These are phyloP conservation scores for Spirogloea muscicola DNA, from an alignment of 139 green algal genomes.

Conservation along the genomic window DNA sequence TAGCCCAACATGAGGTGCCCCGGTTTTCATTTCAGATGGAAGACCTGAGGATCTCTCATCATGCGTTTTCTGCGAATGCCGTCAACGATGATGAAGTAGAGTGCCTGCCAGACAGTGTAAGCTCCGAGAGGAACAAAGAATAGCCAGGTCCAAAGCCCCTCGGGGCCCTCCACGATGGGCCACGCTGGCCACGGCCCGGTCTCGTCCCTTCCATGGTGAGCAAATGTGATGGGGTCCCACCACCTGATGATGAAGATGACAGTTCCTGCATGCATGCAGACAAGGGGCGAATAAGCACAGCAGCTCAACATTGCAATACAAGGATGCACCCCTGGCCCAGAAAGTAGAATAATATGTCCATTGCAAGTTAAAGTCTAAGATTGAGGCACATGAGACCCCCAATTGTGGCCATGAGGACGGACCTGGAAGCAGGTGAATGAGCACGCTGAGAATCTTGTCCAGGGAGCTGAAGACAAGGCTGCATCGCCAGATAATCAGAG, in stretches of 20 bases:
- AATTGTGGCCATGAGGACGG: too few relatives aligned
- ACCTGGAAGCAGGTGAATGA: slow-evolving; percentile 44
- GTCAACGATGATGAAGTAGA: slow-evolving; percentile 41
- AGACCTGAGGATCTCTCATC: slow-evolving; percentile 30
- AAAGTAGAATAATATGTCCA: too few relatives aligned
- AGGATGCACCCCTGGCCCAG: too few relatives aligned
- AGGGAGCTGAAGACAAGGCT: slow-evolving; percentile 44
- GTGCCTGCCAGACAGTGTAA: slow-evolving; percentile 36
- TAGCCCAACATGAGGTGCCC: too few relatives aligned
- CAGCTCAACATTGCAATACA: neutral
- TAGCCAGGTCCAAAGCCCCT: slow-evolving; percentile 27
- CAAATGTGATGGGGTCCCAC: slow-evolving; percentile 37
- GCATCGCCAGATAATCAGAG: slow-evolving; percentile 39
- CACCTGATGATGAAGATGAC: slow-evolving; percentile 45
- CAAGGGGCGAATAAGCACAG: neutral
- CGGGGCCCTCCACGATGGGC: slow-evolving; percentile 18
- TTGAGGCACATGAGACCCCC: too few relatives aligned
- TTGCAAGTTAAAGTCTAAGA: too few relatives aligned
- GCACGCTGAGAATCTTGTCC: slow-evolving; percentile 46
- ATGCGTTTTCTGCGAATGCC: slow-evolving; percentile 28
- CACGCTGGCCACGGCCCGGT: slow-evolving; percentile 22
- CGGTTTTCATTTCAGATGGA: neutral
- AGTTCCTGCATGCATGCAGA: slow-evolving; percentile 13
- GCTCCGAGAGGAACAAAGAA: slow-evolving; percentile 22
- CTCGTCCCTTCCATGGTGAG: slow-evolving; percentile 13